Conservation (phyloP, 495 filamentous ascomycete species). For the Aspergillus cavernicola region DNA sequence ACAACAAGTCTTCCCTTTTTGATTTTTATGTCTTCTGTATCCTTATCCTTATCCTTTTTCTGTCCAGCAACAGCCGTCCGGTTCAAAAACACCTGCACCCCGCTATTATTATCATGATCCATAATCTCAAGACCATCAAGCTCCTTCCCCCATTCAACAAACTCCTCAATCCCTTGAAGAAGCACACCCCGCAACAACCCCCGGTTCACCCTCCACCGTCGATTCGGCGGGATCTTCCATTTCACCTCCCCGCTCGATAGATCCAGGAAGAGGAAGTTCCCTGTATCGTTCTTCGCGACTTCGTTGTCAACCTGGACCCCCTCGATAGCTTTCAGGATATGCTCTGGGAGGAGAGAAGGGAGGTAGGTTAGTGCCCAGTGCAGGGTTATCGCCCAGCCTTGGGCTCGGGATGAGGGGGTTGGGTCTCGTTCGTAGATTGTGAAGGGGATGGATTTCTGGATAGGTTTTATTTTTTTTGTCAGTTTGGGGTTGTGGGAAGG, state of each 20-base stretch:
- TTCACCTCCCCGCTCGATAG: conserved; percentile 25
- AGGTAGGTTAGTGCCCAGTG: conserved; percentile 55
- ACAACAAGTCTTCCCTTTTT: conserved; percentile 36
- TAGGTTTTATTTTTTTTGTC: neutral
- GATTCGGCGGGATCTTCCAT: conserved; percentile 24
- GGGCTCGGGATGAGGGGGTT: conserved; percentile 33
- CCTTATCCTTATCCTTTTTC: neutral
- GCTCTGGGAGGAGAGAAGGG: conserved; percentile 42
- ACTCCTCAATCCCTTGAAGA: conserved; percentile 23
- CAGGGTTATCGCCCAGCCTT: conserved; percentile 58
- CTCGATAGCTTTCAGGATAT: conserved; percentile 41
- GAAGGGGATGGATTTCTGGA: conserved; percentile 37
- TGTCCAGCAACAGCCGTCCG: conserved; percentile 5
- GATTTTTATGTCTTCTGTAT: too few relatives aligned
- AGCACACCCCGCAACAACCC: conserved; percentile 24
- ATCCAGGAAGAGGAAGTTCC: conserved; percentile 31
- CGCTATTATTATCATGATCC: neutral
- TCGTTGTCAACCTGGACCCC: conserved; percentile 47
- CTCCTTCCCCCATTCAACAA: conserved; percentile 23
- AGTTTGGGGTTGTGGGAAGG: neutral
- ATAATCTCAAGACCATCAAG: neutral
- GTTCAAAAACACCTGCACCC: too few relatives aligned
- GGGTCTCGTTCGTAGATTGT: conserved; percentile 54
- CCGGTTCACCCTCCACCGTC: conserved; percentile 28
- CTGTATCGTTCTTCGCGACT: conserved; percentile 24